These are phyloP conservation scores for Xylariales sp. DNA, from an alignment of 2,329 filamentous ascomycete species.

Conservation along the genomic window DNA sequence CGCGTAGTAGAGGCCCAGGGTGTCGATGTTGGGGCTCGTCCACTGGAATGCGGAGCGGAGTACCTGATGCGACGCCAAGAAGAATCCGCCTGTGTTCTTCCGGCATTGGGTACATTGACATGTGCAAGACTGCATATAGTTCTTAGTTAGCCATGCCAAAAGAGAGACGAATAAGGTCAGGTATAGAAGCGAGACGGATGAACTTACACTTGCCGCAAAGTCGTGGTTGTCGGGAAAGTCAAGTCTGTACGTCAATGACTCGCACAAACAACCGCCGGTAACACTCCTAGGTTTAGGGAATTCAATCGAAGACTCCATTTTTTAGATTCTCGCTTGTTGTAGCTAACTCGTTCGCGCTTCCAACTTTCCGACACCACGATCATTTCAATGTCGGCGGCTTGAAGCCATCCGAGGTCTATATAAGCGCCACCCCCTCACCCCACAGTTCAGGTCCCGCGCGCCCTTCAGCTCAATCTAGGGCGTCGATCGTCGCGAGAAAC, in stretches of 20 bases:
- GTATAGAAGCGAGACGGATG: background rate
- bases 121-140: slow-evolving; percentile 53
- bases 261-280: slow-evolving; percentile 65
- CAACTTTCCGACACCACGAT: background rate
- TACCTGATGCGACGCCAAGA: slow-evolving; percentile 56
- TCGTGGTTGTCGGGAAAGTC: slow-evolving; percentile 59
- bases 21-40: slow-evolving; percentile 50
- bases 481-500: slow-evolving; percentile 5
- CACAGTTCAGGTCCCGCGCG: slow-evolving; percentile 2
- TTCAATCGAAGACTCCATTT: slow-evolving; percentile 23
- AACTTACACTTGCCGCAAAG: slow-evolving; percentile 50
- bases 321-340: background rate
- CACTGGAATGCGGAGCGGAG: slow-evolving; percentile 48
- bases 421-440: background rate
- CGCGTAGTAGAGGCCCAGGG: slow-evolving; percentile 56
- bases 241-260: slow-evolving; percentile 60
- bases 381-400: background rate
- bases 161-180: too few species aligned
- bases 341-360: background rate
- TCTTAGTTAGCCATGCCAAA: background rate
- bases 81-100: slow-evolving; percentile 61
- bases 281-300: slow-evolving; percentile 48
- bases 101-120: slow-evolving; percentile 69
- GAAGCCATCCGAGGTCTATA: background rate
- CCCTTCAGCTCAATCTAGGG: slow-evolving; percentile 24